Evolutionary conservation across 2,329 filamentous ascomycete species (phyloP), one percentile per base, ranked within the genome.

Genomic region (Epicoccum sorghinum): DNA sequence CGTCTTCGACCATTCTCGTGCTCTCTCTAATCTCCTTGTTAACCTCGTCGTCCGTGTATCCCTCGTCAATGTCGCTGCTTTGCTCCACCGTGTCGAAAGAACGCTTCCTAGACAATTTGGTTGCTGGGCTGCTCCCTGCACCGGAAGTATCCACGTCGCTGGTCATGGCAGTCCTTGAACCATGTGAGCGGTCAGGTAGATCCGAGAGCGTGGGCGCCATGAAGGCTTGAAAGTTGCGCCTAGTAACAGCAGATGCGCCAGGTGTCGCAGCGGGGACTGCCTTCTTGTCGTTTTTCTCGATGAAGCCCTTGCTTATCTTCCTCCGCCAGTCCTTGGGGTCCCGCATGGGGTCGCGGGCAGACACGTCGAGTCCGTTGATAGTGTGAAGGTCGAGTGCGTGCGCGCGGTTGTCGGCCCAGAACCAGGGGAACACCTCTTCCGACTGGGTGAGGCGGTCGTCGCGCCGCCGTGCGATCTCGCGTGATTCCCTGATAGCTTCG

Each of bases 301-400:
- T 75, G 7, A 82, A 61, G 5, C 80, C 68, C 24, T 75, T 77
- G 43, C 3, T 18, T 18, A 83, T 71, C 25, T 78, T 74, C 3
- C 75, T 76, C 13, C 78, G 75, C 77, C 78, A 83, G 55, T 76
- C 76, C 42, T 74, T 75, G 0, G 78, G 69, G 52, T 82, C 73
- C 7, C 81, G 75, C 7, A 76, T 67, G 0, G 71, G 73, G 47
- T 82, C 79, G 36, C 76, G 78, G 18, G 72, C 70, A 0, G 81
- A 77, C 4, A 83, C 78, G 27, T 83, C 81, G 1, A 79, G 63
- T 1, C 80, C 81, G 55, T 86, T 86, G 33, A 86, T 68, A 3
- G 79, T 79, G 25, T 80, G 78, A 5, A 87, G 63, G 25, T 82
- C 82, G 0, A 87, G 76, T 0, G 83, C 81, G 42, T 86, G 80